These are phyloP conservation scores for Saccharomycopsis sp. DNA, from an alignment of 805 yeast genomes.

Conservation along the genomic window DNA sequence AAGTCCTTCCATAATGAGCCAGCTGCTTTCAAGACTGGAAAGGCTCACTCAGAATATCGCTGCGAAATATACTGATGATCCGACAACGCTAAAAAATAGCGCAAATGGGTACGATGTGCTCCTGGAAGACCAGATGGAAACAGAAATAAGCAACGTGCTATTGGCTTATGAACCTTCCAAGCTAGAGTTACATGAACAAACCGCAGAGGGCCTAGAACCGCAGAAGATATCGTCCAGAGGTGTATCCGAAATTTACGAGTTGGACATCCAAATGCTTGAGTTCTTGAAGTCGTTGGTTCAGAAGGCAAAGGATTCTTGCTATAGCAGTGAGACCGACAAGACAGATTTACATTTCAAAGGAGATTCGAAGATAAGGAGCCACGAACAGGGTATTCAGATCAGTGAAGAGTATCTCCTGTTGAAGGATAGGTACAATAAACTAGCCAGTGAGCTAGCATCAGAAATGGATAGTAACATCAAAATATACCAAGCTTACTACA, in stretches of 20 bases:
- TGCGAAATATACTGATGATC: neutral
- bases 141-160: neutral
- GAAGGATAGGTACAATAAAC: slow-evolving; percentile 3
- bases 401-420: slow-evolving; percentile 3
- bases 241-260: neutral
- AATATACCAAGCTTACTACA: slow-evolving; percentile 19
- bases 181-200: neutral
- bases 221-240: neutral
- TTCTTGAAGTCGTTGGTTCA: neutral
- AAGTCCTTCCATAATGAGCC: no score
- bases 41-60: no score
- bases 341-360: neutral
- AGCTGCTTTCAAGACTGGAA: no score
- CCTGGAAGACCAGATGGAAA: neutral
- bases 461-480: slow-evolving; percentile 14
- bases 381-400: neutral
- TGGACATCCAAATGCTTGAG: slow-evolving; percentile 3
- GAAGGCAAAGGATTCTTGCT: no score
- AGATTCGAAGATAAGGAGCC: neutral
- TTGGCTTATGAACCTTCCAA: neutral
- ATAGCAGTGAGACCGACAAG: neutral
- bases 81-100: neutral
- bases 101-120: neutral
- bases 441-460: slow-evolving; percentile 13
- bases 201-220: no score